Evolutionary conservation across 2,329 filamentous ascomycete genomes (phyloP).

Genomic region (Aspergillus tanneri): DNA sequence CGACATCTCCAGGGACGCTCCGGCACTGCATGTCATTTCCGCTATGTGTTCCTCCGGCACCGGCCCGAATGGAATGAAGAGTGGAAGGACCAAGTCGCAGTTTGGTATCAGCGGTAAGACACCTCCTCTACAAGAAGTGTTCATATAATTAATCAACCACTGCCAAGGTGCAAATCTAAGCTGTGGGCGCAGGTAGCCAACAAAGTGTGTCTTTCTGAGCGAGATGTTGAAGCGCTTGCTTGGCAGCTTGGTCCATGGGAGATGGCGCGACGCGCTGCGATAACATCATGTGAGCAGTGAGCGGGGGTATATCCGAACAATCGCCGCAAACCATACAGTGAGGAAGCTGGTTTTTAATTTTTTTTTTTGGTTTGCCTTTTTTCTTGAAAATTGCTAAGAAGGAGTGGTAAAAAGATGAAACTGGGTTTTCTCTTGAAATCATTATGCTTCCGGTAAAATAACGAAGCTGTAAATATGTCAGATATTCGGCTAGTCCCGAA

Average conservation of each 20-base stretch:
- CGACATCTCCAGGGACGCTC: constrained; percentile 5
- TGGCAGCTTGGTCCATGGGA: constrained; percentile 9
- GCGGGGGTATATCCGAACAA: too few species aligned
- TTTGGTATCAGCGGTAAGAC: constrained; percentile 7
- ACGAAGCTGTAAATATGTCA: too few species aligned
- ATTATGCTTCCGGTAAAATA: too few species aligned
- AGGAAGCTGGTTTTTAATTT: too few species aligned
- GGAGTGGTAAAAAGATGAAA: too few species aligned
- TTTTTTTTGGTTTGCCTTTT: too few species aligned
- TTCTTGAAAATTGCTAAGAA: too few species aligned
- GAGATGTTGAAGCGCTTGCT: constrained; percentile 7
- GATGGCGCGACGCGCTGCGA: constrained; percentile 5
- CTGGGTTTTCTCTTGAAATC: too few species aligned
- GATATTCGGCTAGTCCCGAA: too few species aligned
- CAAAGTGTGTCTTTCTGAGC: constrained; percentile 3
- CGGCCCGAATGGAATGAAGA: constrained; percentile 9
- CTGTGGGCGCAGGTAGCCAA: constrained; percentile 6
- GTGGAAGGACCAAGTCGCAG: constrained; percentile 1
- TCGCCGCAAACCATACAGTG: too few species aligned
- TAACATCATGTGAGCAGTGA: neutral
- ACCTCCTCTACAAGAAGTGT: neutral
- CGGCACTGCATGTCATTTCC: constrained; percentile 4
- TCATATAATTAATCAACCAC: neutral
- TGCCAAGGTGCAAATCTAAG: constrained; percentile 4
- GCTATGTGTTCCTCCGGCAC: constrained; percentile 6